phyloP scores from a whole-genome alignment of 129 eudicot genomes.

The Tanacetum coccineum region DNA sequence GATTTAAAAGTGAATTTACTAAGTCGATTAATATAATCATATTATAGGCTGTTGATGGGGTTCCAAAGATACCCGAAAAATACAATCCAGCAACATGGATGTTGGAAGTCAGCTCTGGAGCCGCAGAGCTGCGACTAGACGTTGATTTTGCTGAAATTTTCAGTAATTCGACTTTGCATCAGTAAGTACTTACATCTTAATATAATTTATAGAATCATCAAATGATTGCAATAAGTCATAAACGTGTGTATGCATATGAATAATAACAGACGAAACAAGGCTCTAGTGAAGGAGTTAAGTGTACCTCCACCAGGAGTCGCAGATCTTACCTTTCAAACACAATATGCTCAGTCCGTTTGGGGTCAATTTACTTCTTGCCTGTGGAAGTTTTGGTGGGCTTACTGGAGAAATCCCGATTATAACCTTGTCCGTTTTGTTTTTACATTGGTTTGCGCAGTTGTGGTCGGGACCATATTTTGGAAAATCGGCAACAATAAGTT shows the following conservation, averaged over 20 bases:
- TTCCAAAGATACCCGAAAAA: constrained; percentile 49
- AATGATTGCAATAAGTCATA: not conserved
- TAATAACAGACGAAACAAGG: constrained; percentile 38
- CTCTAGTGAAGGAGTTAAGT: constrained; percentile 63
- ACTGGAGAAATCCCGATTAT: constrained; percentile 86
- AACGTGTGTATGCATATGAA: not conserved
- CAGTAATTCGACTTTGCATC: constrained; percentile 33
- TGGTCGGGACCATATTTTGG: constrained; percentile 76
- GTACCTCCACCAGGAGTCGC: constrained; percentile 47
- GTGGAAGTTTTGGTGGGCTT: constrained; percentile 81
- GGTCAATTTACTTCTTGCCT: constrained; percentile 62
- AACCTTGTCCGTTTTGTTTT: constrained; percentile 63
- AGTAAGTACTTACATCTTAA: constrained; percentile 31
- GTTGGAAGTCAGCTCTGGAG: constrained; percentile 63
- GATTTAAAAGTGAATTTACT: not conserved
- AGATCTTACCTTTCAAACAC: constrained; percentile 54
- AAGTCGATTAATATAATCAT: not conserved
- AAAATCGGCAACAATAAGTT: constrained; percentile 58
- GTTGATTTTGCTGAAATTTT: constrained; percentile 55
- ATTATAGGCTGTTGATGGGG: constrained; percentile 44
- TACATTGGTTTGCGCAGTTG: constrained; percentile 53
- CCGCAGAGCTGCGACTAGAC: constrained; percentile 45
- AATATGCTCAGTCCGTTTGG: constrained; percentile 56
- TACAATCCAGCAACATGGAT: constrained; percentile 77
- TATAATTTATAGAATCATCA: not conserved